Percentiles rank a stretch among this genome's conserved stretches.
Evolutionary conservation across 2,329 filamentous ascomycete species (phyloP).

Genomic region (Paramyrothecium roridum): DNA sequence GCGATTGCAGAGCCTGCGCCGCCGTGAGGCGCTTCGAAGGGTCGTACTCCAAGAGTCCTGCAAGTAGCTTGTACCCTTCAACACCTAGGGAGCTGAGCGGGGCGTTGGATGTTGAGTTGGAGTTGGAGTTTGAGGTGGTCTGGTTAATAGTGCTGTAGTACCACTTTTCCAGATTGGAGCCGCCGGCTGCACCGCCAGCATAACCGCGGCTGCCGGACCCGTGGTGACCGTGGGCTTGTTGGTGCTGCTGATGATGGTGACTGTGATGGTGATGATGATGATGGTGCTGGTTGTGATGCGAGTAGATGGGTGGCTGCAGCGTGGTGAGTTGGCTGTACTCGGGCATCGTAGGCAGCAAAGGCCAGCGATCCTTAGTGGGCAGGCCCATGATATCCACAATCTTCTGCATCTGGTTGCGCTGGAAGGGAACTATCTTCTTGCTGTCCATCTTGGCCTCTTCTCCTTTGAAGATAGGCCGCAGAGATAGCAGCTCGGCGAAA

Average conservation of each 20-base stretch:
- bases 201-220: conserved; percentile 22
- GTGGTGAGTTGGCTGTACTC: conserved; percentile 72
- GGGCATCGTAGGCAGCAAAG: conserved; percentile 77
- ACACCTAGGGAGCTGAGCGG: conserved; percentile 60
- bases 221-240: conserved; percentile 25
- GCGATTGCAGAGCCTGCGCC: conserved; percentile 81
- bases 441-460: conserved; percentile 99
- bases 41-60: conserved; percentile 86
- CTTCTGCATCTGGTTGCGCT: conserved; percentile 98
- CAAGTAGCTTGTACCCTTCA: conserved; percentile 80
- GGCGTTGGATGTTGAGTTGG: conserved; percentile 24
- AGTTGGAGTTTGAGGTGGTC: conserved; percentile 32
- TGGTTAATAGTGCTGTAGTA: conserved; percentile 69
- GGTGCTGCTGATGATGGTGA: conserved; percentile 33
- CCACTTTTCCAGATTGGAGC: conserved; percentile 71
- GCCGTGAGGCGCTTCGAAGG: conserved; percentile 85
- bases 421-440: conserved; percentile 96
- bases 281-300: conserved; percentile 38
- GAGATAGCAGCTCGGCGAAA: conserved; percentile 86
- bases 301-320: conserved; percentile 46
- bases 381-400: conserved; percentile 96
- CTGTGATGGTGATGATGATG: conserved; percentile 46
- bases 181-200: conserved; percentile 16
- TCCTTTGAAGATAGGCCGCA: conserved; percentile 95
- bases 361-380: conserved; percentile 86